Conservation (phyloP, 2,329 filamentous ascomycete genomes). For the Hypoxylon sp. region DNA sequence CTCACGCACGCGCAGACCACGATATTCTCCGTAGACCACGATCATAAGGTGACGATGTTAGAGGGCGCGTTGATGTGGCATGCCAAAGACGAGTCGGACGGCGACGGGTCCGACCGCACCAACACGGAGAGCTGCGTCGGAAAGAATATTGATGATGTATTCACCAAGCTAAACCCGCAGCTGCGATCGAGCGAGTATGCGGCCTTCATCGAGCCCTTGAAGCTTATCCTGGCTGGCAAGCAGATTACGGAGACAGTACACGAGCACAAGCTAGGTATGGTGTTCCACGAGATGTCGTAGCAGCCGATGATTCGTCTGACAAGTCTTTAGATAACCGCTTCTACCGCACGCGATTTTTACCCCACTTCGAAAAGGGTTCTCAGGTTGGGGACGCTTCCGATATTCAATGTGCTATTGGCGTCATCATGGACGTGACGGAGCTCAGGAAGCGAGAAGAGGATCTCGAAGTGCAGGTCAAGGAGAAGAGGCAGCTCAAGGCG, state of each 20-base stretch:
- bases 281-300: neutral
- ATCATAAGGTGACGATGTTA: constrained; percentile 70
- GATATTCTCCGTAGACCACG: constrained; percentile 74
- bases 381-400: constrained; percentile 58
- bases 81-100: constrained; percentile 49
- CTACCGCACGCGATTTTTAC: constrained; percentile 76
- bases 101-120: constrained; percentile 46
- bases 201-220: constrained; percentile 65
- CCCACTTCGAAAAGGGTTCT: constrained; percentile 65
- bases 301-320: constrained; percentile 16
- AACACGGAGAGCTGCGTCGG: constrained; percentile 63
- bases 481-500: constrained; percentile 74
- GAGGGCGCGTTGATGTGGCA: constrained; percentile 71
- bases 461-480: constrained; percentile 68
- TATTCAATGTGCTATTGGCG: constrained; percentile 76
- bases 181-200: constrained; percentile 54
- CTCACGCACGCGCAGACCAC: constrained; percentile 79
- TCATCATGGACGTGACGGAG: constrained; percentile 83
- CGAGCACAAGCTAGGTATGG: constrained; percentile 65
- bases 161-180: constrained; percentile 58
- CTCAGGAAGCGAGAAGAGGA: constrained; percentile 70
- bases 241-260: constrained; percentile 64
- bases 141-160: constrained; percentile 69
- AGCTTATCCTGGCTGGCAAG: constrained; percentile 69
- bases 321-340: constrained; percentile 62